Conservation (phyloP, 2,329 filamentous ascomycete genomes). For the Pestalotiopsis sp. region DNA sequence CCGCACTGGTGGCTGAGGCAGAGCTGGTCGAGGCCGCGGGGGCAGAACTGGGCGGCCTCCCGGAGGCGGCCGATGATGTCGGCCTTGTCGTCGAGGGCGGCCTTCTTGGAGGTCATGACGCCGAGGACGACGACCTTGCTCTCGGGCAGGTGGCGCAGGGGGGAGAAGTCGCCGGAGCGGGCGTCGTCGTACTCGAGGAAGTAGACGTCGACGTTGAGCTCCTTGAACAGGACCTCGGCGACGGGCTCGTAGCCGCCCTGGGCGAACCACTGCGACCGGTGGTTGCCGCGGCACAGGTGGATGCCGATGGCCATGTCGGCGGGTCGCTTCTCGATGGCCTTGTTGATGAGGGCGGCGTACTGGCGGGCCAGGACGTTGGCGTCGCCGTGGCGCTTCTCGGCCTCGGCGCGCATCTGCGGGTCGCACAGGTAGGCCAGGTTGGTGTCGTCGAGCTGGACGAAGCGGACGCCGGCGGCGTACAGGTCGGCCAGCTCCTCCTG, state of each 20-base stretch:
- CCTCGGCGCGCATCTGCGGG: conserved; percentile 54
- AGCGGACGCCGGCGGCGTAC: conserved; percentile 54
- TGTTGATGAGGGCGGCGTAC: conserved; percentile 58
- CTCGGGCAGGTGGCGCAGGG: conserved; percentile 54
- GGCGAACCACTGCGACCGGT: conserved; percentile 59
- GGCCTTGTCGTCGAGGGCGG: conserved; percentile 53
- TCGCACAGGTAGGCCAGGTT: conserved; percentile 64
- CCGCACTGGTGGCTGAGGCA: conserved; percentile 61
- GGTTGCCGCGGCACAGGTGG: conserved; percentile 60
- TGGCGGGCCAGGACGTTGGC: conserved; percentile 49
- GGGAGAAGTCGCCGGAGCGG: conserved; percentile 56
- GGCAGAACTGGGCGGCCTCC: conserved; percentile 49
- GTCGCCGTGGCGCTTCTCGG: conserved; percentile 53
- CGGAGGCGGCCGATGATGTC: conserved; percentile 40
- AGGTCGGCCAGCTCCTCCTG: conserved; percentile 56
- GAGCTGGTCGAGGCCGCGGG: conserved; percentile 56
- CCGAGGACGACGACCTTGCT: conserved; percentile 59
- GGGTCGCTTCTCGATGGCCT: conserved; percentile 52
- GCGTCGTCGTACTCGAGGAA: conserved; percentile 64
- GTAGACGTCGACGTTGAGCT: conserved; percentile 59
- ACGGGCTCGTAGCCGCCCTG: conserved; percentile 61
- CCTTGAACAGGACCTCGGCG: conserved; percentile 58
- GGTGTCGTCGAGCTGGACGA: conserved; percentile 61
- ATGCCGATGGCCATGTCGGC: conserved; percentile 58
- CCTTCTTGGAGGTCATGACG: conserved; percentile 59